Evolutionary conservation across 139 green algal genomes (phyloP).

Genomic region (Pleodorina starrii): DNA sequence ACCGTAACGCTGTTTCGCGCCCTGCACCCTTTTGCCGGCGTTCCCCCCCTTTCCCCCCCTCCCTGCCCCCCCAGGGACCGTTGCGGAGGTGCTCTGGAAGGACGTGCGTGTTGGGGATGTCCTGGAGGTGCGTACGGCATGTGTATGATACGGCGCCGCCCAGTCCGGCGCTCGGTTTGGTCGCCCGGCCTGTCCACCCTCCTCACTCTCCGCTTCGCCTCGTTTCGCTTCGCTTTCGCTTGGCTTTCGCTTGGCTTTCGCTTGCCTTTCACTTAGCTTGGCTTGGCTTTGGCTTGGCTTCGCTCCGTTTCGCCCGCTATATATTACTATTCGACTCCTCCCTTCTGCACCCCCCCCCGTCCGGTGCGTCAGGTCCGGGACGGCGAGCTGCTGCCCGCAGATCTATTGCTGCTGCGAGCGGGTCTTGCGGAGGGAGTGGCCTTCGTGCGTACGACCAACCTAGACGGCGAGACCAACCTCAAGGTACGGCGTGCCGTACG

Average conservation of each 20-base stretch:
- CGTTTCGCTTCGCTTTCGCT: too few relatives aligned
- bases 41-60: too few relatives aligned
- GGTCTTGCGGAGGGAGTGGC: slow-evolving; percentile 72
- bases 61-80: background rate
- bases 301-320: too few relatives aligned
- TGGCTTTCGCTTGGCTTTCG: too few relatives aligned
- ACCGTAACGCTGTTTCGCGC: too few relatives aligned
- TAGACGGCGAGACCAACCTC: slow-evolving; percentile 96
- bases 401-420: slow-evolving; percentile 81
- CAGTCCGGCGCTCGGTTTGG: too few relatives aligned
- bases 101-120: slow-evolving; percentile 78
- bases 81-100: background rate
- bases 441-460: slow-evolving; percentile 90
- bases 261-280: too few relatives aligned
- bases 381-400: slow-evolving; percentile 81
- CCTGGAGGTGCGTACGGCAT: slow-evolving; percentile 74
- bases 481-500: slow-evolving; percentile 68
- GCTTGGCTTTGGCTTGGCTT: too few relatives aligned
- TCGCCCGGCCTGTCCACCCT: too few relatives aligned
- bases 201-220: too few relatives aligned
- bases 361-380: slow-evolving; percentile 56
- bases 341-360: background rate
- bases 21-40: too few relatives aligned
- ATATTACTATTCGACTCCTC: background rate
- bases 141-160: background rate